phyloP scores from a whole-genome alignment of 75 land plant genomes.

The Chamaecyparis obtusa region DNA sequence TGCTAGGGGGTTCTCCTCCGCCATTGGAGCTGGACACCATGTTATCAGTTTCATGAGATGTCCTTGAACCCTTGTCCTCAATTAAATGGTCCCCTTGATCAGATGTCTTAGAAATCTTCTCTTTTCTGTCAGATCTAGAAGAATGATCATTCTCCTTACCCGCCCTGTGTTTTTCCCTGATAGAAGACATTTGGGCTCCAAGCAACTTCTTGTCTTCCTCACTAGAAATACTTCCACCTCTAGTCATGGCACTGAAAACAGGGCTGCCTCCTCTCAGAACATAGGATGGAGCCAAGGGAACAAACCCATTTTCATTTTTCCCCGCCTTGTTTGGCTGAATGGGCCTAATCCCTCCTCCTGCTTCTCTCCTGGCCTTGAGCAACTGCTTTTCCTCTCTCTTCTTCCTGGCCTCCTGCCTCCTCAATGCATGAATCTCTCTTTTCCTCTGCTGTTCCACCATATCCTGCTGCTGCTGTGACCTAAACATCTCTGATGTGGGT shows the following conservation, averaged over 20 bases:
- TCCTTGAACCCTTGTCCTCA: constrained; percentile 8
- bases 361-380: constrained; percentile 11
- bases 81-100: not conserved
- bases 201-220: not conserved
- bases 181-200: not conserved
- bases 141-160: not conserved
- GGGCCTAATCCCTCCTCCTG: not conserved
- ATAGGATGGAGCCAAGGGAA: not conserved
- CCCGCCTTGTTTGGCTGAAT: constrained; percentile 4
- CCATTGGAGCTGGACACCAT: not conserved
- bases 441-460: constrained; percentile 18
- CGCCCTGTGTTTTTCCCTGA: not conserved
- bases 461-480: constrained; percentile 14
- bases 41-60: not conserved
- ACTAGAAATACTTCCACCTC: not conserved
- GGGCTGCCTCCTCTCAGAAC: not conserved
- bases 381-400: constrained; percentile 12
- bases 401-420: constrained; percentile 17
- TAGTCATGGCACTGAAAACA: not conserved
- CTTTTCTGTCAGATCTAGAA: constrained; percentile 7
- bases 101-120: not conserved
- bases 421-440: constrained; percentile 30
- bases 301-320: not conserved
- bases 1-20: not conserved
- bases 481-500: not conserved